Base-by-base conservation (phyloP, 441 rosid species). In the Populus hybrid region DNA sequence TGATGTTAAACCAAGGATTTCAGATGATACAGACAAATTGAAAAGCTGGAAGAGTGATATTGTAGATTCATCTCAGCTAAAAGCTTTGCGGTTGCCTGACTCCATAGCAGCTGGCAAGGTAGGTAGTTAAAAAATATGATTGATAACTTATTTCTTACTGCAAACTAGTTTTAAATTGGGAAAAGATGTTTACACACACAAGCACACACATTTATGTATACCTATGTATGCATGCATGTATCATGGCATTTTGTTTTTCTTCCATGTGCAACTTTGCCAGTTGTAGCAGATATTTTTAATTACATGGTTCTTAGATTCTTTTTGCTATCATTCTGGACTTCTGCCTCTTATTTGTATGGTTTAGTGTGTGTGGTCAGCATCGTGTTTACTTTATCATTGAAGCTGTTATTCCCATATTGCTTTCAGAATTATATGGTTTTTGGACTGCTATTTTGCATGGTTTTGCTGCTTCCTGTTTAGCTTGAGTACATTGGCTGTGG, bases 1-100 rank as follows among this genome's bases (percentile, higher is more conserved):
- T 79, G 91, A 86, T 69, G 88, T 85, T 77, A 88, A 86, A 77
- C 89, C 89, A 14, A 81, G 91, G 19, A 81, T 85, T 74, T 71
- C 83, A 5, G 88, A 88, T 40, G 88, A 81, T 46, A 65, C 75
- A 9, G 88, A 85, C 80, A 85, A 83, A 82, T 77, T 81, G 26
- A 85, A 83, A 79, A 79, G 82, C 80, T 85, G 90, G 88, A 85
- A 78, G 71, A 79, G 79, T 70, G 88, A 87, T 80, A 81, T 87
- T 42, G 78, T 75, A 2, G 88, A 87, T 69, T 70, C 86, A 75
- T 85, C 85, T 75, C 87, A 85, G 24, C 74, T 85, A 50, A 85
- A 85, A 78, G 84, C 87, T 70, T 73, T 81, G 38, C 83, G 87
- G 24, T 81, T 87, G 81, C 85, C 88, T 64, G 90, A 87, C 50